Conservation (phyloP, 352 stramenopile genomes). For the Blastocystis sp. region DNA sequence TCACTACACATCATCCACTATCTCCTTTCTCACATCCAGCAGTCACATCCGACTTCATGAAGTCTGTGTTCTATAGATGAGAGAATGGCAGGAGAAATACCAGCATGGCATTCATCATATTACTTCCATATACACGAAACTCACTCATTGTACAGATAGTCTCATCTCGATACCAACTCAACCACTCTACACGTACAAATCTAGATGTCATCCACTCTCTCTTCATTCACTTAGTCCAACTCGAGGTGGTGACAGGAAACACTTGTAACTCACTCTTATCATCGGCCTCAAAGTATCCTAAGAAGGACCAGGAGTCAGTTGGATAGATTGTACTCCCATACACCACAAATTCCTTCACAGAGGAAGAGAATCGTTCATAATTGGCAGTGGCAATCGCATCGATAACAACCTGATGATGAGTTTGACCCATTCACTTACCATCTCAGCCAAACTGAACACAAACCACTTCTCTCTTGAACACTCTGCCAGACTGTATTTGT, state of each 20-base stretch:
- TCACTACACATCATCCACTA: background rate
- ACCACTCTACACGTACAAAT: conserved; percentile 32
- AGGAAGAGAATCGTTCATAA: conserved; percentile 55
- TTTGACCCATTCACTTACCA: background rate
- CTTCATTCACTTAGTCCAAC: background rate
- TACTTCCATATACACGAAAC: conserved; percentile 33
- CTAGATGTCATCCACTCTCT: background rate
- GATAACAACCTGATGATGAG: conserved; percentile 12
- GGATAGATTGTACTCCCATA: conserved; percentile 47
- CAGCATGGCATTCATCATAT: conserved; percentile 57
- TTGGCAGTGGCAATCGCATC: conserved; percentile 34
- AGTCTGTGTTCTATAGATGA: conserved; percentile 13
- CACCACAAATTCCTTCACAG: conserved; percentile 10
- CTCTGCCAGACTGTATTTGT: conserved; percentile 53
- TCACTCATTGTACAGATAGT: conserved; percentile 54
- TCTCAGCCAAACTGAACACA: conserved; percentile 40
- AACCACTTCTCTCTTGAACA: conserved; percentile 30
- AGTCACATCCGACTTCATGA: background rate
- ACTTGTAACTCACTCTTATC: conserved; percentile 58
- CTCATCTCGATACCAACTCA: conserved; percentile 46
- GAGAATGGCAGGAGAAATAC: background rate
- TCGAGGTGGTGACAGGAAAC: background rate
- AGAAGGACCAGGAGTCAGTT: background rate
- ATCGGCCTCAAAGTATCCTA: conserved; percentile 29
- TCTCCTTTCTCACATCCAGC: background rate